Evolutionary conservation across 2,329 filamentous ascomycete species (phyloP).

Genomic region (Penicillium italicum): DNA sequence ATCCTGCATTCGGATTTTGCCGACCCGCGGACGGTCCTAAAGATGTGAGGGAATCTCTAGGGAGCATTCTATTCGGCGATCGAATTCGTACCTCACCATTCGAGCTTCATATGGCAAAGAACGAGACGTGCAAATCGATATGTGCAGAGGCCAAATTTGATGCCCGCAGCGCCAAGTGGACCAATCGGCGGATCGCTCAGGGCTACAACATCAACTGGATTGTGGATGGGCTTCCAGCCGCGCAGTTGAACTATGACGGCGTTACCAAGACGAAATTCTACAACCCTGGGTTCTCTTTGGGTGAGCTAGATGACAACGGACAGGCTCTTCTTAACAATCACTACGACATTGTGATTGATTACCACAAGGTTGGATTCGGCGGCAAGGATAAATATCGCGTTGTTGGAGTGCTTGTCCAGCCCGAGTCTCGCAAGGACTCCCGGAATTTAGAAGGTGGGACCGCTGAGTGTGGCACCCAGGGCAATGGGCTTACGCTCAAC

Average conservation of each 20-base stretch:
- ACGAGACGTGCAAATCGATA: slow-evolving; percentile 81
- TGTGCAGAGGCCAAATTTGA: slow-evolving; percentile 68
- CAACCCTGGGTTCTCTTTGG: slow-evolving; percentile 84
- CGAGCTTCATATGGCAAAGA: slow-evolving; percentile 77
- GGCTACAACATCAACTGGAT: slow-evolving; percentile 95
- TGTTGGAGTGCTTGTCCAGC: slow-evolving; percentile 86
- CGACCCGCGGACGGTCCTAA: slow-evolving; percentile 70
- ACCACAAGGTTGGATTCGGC: slow-evolving; percentile 67
- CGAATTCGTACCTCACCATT: slow-evolving; percentile 96
- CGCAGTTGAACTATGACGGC: slow-evolving; percentile 74
- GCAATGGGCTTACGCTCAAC: slow-evolving; percentile 60
- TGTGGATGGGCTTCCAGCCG: slow-evolving; percentile 88
- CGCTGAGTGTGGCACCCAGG: slow-evolving; percentile 61
- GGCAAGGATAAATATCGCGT: slow-evolving; percentile 69
- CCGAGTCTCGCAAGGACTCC: slow-evolving; percentile 64
- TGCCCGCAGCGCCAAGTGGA: slow-evolving; percentile 66
- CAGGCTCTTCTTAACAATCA: slow-evolving; percentile 79
- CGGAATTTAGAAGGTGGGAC: slow-evolving; percentile 49
- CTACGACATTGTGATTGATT: slow-evolving; percentile 90
- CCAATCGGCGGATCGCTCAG: slow-evolving; percentile 76
- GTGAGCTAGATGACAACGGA: slow-evolving; percentile 53
- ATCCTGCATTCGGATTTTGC: slow-evolving; percentile 84
- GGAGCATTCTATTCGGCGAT: slow-evolving; percentile 96
- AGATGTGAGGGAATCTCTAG: slow-evolving; percentile 80
- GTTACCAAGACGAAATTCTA: slow-evolving; percentile 77